These are phyloP conservation scores for Fusarium zealandicum DNA, from an alignment of 2,329 filamentous ascomycete species.

Conservation along the genomic window DNA sequence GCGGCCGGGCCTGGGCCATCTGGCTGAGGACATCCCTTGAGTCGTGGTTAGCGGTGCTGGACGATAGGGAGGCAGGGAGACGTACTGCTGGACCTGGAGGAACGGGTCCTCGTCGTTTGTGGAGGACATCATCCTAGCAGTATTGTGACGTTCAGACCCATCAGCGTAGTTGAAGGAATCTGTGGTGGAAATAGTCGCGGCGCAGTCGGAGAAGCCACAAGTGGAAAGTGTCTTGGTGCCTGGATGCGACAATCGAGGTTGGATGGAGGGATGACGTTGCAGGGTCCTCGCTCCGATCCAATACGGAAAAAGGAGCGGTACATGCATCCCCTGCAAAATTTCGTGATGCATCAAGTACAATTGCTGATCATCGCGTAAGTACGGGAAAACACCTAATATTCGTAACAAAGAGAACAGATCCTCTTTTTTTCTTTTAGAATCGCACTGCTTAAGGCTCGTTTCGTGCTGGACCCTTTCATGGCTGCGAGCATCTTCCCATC, in stretches of 20 bases:
- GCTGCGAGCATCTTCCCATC: too few species aligned
- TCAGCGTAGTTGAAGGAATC: conserved; percentile 14
- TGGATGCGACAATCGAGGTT: conserved; percentile 35
- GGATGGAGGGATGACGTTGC: conserved; percentile 46
- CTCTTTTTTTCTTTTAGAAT: too few species aligned
- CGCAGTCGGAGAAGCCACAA: conserved; percentile 9
- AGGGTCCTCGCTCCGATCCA: conserved; percentile 9
- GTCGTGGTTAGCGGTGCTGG: conserved; percentile 15
- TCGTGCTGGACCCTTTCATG: too few species aligned
- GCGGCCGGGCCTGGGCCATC: conserved; percentile 79
- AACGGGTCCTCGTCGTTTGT: conserved; percentile 73
- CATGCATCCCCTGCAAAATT: too few species aligned
- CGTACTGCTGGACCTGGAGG: conserved; percentile 75
- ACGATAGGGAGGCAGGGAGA: not conserved
- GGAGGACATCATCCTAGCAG: conserved; percentile 69
- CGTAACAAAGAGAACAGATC: too few species aligned
- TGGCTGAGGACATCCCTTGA: conserved; percentile 87
- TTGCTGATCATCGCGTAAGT: too few species aligned
- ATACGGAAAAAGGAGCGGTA: too few species aligned
- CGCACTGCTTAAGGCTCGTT: too few species aligned
- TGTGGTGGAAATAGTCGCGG: not conserved
- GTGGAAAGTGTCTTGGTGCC: conserved; percentile 10
- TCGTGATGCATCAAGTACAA: too few species aligned
- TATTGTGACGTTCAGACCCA: conserved; percentile 30
- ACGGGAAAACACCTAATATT: too few species aligned